Base-by-base conservation (phyloP, 306 rosid genomes). In the Urtica urens region DNA sequence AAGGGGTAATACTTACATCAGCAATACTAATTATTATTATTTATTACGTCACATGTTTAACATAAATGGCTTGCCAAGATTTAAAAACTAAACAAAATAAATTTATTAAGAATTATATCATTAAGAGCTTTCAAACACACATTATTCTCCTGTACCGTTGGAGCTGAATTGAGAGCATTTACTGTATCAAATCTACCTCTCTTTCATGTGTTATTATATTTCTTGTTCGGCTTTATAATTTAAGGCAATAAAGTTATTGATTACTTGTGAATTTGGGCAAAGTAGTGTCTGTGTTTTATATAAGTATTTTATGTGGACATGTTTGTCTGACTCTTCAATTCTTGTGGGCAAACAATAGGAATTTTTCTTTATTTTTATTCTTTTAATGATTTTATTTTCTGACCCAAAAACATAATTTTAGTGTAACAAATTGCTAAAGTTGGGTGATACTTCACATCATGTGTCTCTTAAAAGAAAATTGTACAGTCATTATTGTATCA, bases 401-500 rank as follows among this genome's bases (percentile, higher is more conserved):
- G 50, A 35, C 58, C 45, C 56, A 50, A 42, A 34, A 43, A 23
- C 41, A 24, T 19, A 30, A 57, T 14, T 15, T 26, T 18, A 22
- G 55, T 34, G 63, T 19, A 64, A 17, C 29, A 28, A 18, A 18
- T 54, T 34, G 55, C 63, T 3, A 49, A 26, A 35, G 40, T 43
- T 31, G 34, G 61, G 71, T 59, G 55, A 45, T 42, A 24, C 25
- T 49, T 64, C 66, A 41, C 51, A 53, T 58, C 71, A 58, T 51
- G 34, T 23, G 27, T 25, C 46, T 38, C 17, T 33, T 24, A 7
- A 12, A 24, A 19, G 8, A 25, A 33, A 41, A 37, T 27, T 57
- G 10, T 2, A 5, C 35, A 20, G 57, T 44, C 65, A 51, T 43
- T 38, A 57, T 57, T 62, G 45, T 24, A 31, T 14, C 40, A 35